Base-by-base conservation (phyloP, 2,329 filamentous ascomycete species). In the Knufia petricola region DNA sequence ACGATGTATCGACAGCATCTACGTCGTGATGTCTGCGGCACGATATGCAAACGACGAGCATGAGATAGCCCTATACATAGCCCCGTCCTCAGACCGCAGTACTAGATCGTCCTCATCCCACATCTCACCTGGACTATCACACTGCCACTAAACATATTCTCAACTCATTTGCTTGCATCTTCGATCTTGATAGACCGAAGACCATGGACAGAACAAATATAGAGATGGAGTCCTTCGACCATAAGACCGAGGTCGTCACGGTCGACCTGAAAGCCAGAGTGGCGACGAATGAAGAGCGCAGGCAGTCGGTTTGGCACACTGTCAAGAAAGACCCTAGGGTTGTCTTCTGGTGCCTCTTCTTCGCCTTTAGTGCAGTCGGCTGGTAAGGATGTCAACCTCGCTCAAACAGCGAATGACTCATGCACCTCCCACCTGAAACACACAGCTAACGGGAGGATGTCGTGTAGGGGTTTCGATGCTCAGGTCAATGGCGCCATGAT, bases 401-500 rank as follows among this genome's bases (percentile, higher is more conserved):
- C 9, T 36, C 32, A 17, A 36, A 12, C 26, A 28, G 26, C 26
- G 6, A 28, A 28, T 28, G 12, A 12, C 26, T 28, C 12, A 28
- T 28, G n/a, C n/a, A 28, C 12, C 26, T 12, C 26, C 26, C 12
- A 28, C 26, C 26, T 28, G 6, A 6, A 28, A 6, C 26, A 12
- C 6, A 6, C 26, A 28, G 12, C 26, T 28, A 12, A 28, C 26
- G 6, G 26, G 6, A 12, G 20, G 13, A 15, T 4, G n/a, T 21
- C 32, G 6, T 24, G 10, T 20, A 41, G 58, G 36, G 77, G 77
- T 3, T 84, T 82, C 56, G 79, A 83, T 59, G 75, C 77, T 0
- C 78, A 82, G 59, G 71, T 84, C 17, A 71, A 82, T 21, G 78
- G 77, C 20, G 79, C 79, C 51, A 69, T 83, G 51, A 81, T 78